Conservation (phyloP, 148 eudicot genomes). For the Vaccinium vitisidaea region DNA sequence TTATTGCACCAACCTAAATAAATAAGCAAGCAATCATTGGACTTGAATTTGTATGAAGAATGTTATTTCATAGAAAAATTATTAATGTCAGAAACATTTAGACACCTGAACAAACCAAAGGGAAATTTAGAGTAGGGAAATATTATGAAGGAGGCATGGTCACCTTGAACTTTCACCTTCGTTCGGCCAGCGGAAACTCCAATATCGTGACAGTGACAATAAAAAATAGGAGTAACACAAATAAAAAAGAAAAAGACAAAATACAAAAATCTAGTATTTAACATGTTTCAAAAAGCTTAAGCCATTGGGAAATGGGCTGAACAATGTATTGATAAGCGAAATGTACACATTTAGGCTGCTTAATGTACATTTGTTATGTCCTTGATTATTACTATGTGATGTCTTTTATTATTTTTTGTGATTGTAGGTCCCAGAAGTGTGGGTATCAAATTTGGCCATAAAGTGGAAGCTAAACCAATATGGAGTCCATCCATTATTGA, state of each 20-base stretch:
- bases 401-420: too few relatives aligned
- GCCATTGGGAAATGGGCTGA: background rate
- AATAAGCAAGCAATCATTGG: background rate
- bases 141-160: background rate
- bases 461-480: too few relatives aligned
- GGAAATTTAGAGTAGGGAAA: background rate
- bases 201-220: background rate
- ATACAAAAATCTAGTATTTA: background rate
- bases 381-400: too few relatives aligned
- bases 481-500: too few relatives aligned
- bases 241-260: background rate
- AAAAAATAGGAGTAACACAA: background rate
- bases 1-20: slow-evolving; percentile 84
- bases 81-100: background rate
- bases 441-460: too few relatives aligned
- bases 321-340: background rate
- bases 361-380: too few relatives aligned
- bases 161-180: background rate
- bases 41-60: background rate
- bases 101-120: background rate
- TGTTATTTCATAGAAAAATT: background rate
- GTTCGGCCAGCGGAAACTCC: background rate
- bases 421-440: too few relatives aligned
- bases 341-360: too few relatives aligned
- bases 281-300: background rate